phyloP scores from a whole-genome alignment of 768 basidiomycete genomes.

The Calocybe gangraenosa region DNA sequence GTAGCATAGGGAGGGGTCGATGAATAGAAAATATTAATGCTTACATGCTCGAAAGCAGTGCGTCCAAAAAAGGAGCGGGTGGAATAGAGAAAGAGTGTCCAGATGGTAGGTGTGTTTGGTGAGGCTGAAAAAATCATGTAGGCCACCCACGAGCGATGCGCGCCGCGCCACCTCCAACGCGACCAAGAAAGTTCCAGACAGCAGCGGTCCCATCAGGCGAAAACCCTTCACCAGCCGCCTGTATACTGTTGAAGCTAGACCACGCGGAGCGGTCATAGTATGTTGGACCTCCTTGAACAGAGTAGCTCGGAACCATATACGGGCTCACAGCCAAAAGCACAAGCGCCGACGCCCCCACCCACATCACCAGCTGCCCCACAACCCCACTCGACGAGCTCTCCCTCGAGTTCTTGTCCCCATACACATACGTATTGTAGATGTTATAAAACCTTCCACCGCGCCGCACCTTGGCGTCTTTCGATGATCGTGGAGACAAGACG shows the following conservation, averaged over 20 bases:
- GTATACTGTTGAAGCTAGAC: slow-evolving; percentile 74
- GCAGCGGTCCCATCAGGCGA: slow-evolving; percentile 51
- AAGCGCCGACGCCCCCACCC: slow-evolving; percentile 59
- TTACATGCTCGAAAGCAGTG: too few species aligned
- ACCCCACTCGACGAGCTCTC: slow-evolving; percentile 27
- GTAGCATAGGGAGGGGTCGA: too few species aligned
- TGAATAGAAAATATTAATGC: too few species aligned
- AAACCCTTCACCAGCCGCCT: slow-evolving; percentile 69
- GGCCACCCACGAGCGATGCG: slow-evolving; percentile 77
- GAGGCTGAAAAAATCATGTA: too few species aligned
- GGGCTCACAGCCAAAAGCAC: slow-evolving; percentile 60
- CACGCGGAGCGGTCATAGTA: slow-evolving; percentile 78
- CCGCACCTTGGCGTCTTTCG: slow-evolving; percentile 18
- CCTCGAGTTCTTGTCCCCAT: slow-evolving; percentile 33
- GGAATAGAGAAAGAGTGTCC: too few species aligned
- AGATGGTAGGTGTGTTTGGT: too few species aligned
- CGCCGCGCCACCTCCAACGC: slow-evolving; percentile 72
- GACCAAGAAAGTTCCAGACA: slow-evolving; percentile 67
- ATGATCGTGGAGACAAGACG: slow-evolving; percentile 15
- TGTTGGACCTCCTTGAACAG: slow-evolving; percentile 62
- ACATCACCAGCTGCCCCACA: slow-evolving; percentile 48
- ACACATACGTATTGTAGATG: slow-evolving; percentile 76
- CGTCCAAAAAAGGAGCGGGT: too few species aligned
- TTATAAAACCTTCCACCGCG: slow-evolving; percentile 68
- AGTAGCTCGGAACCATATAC: slow-evolving; percentile 52